Percentiles rank a stretch among this genome's conserved stretches.
Evolutionary conservation across 805 yeast species (phyloP).

Genomic region (Starmerella bacillaris): DNA sequence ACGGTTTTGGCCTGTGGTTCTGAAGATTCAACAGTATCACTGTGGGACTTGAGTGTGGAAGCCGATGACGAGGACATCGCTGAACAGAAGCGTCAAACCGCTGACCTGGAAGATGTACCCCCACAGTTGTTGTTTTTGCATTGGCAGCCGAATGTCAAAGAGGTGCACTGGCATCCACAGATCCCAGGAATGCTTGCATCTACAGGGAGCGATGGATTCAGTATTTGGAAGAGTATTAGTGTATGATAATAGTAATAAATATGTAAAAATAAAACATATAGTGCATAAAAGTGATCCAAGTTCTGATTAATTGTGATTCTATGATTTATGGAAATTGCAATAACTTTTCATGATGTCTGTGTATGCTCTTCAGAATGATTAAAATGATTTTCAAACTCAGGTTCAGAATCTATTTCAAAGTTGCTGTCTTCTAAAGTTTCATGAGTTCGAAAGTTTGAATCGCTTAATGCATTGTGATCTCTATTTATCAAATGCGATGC

Average conservation of each 20-base stretch:
- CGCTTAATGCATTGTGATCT: too few species aligned
- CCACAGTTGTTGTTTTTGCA: constrained; percentile 91
- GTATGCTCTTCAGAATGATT: too few species aligned
- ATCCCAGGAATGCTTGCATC: constrained; percentile 89
- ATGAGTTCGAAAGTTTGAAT: too few species aligned
- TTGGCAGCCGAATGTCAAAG: constrained; percentile 96
- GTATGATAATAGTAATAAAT: constrained; percentile 34
- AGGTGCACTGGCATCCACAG: constrained; percentile 94
- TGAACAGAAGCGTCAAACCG: constrained; percentile 58
- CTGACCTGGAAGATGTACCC: constrained; percentile 76
- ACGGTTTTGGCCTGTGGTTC: constrained; percentile 89
- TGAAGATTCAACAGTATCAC: constrained; percentile 88
- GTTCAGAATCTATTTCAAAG: too few species aligned
- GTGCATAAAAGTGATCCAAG: too few species aligned
- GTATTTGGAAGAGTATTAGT: constrained; percentile 91
- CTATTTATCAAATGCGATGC: too few species aligned
- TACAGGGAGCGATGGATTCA: constrained; percentile 90
- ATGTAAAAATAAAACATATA: too few species aligned
- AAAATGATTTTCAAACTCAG: too few species aligned
- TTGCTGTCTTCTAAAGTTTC: too few species aligned
- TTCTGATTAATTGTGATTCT: too few species aligned
- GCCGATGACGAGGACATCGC: constrained; percentile 95
- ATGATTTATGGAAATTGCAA: too few species aligned
- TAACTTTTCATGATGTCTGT: too few species aligned
- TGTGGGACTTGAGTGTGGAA: constrained; percentile 97